These are phyloP conservation scores for Cryptococcus floricola DNA, from an alignment of 1,284 basidiomycete species.

Conservation along the genomic window DNA sequence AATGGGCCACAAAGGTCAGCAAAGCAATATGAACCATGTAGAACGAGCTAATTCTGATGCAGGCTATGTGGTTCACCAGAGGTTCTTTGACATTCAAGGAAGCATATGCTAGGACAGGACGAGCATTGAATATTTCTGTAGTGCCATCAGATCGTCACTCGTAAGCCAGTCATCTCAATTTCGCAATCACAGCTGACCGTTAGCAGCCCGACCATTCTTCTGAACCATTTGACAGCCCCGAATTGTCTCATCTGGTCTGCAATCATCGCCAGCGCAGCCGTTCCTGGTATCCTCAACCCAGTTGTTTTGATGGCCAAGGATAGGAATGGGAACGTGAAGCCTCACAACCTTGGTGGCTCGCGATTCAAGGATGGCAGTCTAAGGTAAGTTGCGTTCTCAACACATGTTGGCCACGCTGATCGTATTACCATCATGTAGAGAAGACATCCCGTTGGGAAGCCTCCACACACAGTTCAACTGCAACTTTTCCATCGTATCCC, in stretches of 20 bases:
- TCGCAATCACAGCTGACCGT: background rate
- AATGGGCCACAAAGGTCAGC: constrained; percentile 83
- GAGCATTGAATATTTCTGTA: constrained; percentile 88
- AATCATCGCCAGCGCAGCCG: constrained; percentile 48
- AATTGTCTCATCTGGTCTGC: constrained; percentile 65
- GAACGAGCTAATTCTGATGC: constrained; percentile 37
- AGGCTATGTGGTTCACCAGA: constrained; percentile 79
- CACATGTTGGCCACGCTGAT: too few species aligned
- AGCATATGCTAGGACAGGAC: constrained; percentile 87
- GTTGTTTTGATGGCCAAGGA: constrained; percentile 93
- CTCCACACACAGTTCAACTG: constrained; percentile 95
- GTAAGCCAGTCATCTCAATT: constrained; percentile 51
- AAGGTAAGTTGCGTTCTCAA: constrained; percentile 52
- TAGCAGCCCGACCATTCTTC: constrained; percentile 78
- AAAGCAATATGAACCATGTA: background rate
- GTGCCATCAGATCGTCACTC: constrained; percentile 91
- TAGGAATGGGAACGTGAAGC: constrained; percentile 72
- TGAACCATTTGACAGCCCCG: constrained; percentile 94
- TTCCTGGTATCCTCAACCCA: constrained; percentile 49
- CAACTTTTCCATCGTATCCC: constrained; percentile 90
- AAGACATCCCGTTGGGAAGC: constrained; percentile 90
- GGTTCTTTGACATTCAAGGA: constrained; percentile 95
- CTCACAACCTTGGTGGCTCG: constrained; percentile 86
- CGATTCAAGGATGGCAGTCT: constrained; percentile 88
- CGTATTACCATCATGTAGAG: constrained; percentile 49